These are phyloP conservation scores for Hordeum marinum DNA, from an alignment of 176 grass and related monocot genomes.

Conservation along the genomic window DNA sequence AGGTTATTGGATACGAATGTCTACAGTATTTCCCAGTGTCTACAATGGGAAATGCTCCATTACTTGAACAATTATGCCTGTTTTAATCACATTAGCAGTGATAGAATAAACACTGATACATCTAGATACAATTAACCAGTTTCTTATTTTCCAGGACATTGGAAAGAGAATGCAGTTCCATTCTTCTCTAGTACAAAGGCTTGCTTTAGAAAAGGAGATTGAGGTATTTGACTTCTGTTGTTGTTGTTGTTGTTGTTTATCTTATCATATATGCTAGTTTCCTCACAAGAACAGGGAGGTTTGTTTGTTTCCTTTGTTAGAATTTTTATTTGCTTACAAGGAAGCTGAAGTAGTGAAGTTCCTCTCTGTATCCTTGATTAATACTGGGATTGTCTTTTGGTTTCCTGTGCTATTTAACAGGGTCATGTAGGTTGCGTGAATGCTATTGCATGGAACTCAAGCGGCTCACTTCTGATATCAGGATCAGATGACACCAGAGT, in stretches of 20 bases:
- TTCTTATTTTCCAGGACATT: conserved; percentile 46
- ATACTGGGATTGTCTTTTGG: background rate
- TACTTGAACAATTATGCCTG: background rate
- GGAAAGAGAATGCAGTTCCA: conserved; percentile 65
- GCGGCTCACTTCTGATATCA: conserved; percentile 88
- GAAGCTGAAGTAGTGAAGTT: background rate
- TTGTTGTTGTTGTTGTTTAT: background rate
- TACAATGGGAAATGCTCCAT: no score
- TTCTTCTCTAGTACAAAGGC: conserved; percentile 80
- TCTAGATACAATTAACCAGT: background rate
- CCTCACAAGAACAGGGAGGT: background rate
- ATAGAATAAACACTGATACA: no score
- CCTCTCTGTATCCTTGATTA: conserved; percentile 7
- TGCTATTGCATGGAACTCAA: conserved; percentile 89
- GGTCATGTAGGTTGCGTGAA: conserved; percentile 87
- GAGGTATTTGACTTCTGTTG: conserved; percentile 43
- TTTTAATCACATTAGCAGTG: background rate
- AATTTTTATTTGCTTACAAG: background rate
- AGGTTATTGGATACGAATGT: background rate
- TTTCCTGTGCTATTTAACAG: conserved; percentile 39
- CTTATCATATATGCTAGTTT: background rate
- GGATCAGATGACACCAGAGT: conserved; percentile 98
- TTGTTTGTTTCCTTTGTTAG: background rate
- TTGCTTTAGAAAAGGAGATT: conserved; percentile 84
- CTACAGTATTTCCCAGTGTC: background rate